A percentile compares a stretch with the other conserved stretches of the same genome.
These are phyloP conservation scores for Aureobasidium sp. DNA, from an alignment of 2,329 filamentous ascomycete genomes.

Conservation along the genomic window DNA sequence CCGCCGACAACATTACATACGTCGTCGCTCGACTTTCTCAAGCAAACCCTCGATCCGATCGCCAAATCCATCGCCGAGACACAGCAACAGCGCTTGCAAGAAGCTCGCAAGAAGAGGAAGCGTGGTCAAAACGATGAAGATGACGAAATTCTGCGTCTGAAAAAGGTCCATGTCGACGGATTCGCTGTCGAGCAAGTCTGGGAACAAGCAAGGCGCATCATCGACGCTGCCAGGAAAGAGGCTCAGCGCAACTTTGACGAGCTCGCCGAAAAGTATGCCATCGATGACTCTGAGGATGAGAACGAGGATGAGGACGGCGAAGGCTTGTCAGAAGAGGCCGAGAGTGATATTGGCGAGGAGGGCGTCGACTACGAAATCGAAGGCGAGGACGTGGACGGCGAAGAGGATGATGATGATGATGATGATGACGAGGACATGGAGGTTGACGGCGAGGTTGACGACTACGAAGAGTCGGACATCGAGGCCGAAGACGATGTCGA, in stretches of 20 bases:
- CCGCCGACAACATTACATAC: constrained; percentile 60
- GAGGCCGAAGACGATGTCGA: constrained; percentile 28
- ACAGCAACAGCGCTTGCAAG: constrained; percentile 61
- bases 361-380: constrained; percentile 26
- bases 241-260: constrained; percentile 43
- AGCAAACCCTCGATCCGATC: constrained; percentile 70
- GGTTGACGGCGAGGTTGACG: constrained; percentile 30
- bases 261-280: constrained; percentile 22
- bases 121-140: constrained; percentile 47
- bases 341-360: constrained; percentile 32
- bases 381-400: constrained; percentile 29
- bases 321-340: constrained; percentile 32
- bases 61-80: constrained; percentile 66
- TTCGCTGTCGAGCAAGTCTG: constrained; percentile 87
- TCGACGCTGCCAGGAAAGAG: constrained; percentile 56
- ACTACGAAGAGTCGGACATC: constrained; percentile 37
- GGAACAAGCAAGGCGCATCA: constrained; percentile 83
- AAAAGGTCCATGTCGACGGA: constrained; percentile 77
- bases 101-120: constrained; percentile 70
- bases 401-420: constrained; percentile 28
- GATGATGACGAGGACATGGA: constrained; percentile 25
- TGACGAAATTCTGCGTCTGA: constrained; percentile 60
- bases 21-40: constrained; percentile 67
- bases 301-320: constrained; percentile 29
- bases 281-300: constrained; percentile 22